Evolutionary conservation across 352 stramenopile genomes (phyloP).

Genomic region (Phytopythium boreale): DNA sequence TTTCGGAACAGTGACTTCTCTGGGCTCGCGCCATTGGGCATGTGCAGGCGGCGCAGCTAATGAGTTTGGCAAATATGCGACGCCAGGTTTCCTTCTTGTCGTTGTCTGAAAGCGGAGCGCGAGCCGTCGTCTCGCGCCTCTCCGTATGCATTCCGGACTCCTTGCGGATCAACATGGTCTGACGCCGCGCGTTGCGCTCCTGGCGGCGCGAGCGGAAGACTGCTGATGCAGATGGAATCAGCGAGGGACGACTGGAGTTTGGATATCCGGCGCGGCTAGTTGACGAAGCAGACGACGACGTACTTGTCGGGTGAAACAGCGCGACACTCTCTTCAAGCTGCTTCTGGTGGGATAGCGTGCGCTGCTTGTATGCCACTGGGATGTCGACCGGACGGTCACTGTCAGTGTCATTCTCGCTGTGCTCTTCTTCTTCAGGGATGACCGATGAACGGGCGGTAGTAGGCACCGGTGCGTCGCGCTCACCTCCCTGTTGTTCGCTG

Average conservation of each 20-base stretch:
- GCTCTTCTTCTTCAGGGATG: background rate
- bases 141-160: constrained; percentile 13
- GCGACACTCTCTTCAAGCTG: constrained; percentile 21
- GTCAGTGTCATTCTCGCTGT: background rate
- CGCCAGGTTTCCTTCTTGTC: constrained; percentile 28
- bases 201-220: constrained; percentile 32
- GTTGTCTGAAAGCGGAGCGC: background rate
- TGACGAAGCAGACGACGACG: constrained; percentile 5
- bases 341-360: constrained; percentile 26
- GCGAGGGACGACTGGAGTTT: background rate
- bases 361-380: constrained; percentile 19
- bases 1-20: constrained; percentile 55
- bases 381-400: constrained; percentile 9
- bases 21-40: constrained; percentile 43
- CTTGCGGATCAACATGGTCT: constrained; percentile 18
- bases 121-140: background rate
- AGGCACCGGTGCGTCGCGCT: too few relatives aligned
- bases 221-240: constrained; percentile 4
- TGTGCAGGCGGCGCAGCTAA: constrained; percentile 56
- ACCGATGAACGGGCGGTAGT: background rate
- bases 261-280: background rate
- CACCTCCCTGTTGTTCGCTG: background rate
- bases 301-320: constrained; percentile 21
- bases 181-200: constrained; percentile 23
- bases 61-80: constrained; percentile 43